Evolutionary conservation across 225 moss, liverwort and hornwort genomes (phyloP).

Genomic region (Asterella californica): DNA sequence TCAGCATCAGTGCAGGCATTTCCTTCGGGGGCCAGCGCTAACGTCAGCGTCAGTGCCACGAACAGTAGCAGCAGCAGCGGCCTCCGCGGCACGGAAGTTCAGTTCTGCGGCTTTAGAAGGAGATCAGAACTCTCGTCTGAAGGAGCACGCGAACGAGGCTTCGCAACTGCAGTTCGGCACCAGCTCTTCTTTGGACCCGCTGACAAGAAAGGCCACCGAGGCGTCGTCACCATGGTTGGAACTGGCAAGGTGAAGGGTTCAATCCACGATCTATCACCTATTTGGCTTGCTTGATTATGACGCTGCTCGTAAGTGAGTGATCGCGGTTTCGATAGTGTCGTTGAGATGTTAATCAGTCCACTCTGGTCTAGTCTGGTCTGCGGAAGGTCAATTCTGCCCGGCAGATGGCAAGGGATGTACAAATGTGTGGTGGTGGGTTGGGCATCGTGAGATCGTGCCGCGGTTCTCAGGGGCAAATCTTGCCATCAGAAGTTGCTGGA

Average conservation of each 20-base stretch:
- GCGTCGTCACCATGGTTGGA: slow-evolving; percentile 70
- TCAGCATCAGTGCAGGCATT: background rate
- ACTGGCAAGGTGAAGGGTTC: slow-evolving; percentile 49
- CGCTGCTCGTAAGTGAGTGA: no score
- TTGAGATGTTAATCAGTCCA: background rate
- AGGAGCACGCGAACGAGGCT: slow-evolving; percentile 24
- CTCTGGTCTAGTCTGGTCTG: background rate
- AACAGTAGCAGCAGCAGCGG: no score
- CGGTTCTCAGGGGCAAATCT: background rate
- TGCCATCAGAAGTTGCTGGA: background rate
- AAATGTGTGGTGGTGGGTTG: background rate
- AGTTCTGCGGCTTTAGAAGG: slow-evolving; percentile 26
- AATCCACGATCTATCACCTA: background rate
- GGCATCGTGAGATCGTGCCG: background rate
- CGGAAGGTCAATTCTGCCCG: background rate
- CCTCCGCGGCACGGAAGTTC: background rate
- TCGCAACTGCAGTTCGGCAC: slow-evolving; percentile 17
- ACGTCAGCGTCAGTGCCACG: background rate
- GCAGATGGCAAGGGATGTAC: background rate
- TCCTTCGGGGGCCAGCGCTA: background rate
- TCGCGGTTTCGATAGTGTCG: background rate
- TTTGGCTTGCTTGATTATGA: background rate
- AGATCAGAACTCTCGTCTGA: slow-evolving; percentile 4
- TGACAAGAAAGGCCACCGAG: slow-evolving; percentile 22
- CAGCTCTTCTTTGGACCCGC: background rate